These are phyloP conservation scores for Xylona heveae DNA, from an alignment of 495 filamentous ascomycete species.

Conservation along the genomic window DNA sequence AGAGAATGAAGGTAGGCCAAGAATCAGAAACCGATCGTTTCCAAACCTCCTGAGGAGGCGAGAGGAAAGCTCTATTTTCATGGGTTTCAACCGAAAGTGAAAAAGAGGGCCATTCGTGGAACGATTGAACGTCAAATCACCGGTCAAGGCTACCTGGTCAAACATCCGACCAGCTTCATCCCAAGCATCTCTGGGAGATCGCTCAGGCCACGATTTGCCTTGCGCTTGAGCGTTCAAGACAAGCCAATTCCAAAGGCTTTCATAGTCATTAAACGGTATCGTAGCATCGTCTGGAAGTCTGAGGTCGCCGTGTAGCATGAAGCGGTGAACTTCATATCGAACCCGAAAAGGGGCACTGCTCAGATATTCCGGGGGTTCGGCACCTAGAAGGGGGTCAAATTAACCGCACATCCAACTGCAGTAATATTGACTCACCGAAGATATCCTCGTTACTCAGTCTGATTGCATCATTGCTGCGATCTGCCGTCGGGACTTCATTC, in stretches of 20 bases:
- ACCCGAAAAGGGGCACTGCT: slow-evolving; percentile 3
- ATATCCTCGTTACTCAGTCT: too few relatives aligned
- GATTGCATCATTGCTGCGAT: too few relatives aligned
- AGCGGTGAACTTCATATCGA: slow-evolving; percentile 4
- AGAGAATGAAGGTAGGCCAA: slow-evolving; percentile 1
- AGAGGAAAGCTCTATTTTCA: slow-evolving; percentile 5
- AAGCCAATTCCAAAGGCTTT: slow-evolving; percentile 1
- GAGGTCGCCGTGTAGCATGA: too few relatives aligned
- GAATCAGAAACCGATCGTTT: slow-evolving; percentile 4
- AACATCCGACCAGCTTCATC: slow-evolving; percentile 13
- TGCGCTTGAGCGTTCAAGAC: background rate
- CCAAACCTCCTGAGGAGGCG: slow-evolving; percentile 6
- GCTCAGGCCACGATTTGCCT: slow-evolving; percentile 21
- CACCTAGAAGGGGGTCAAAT: too few relatives aligned
- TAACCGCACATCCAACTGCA: too few relatives aligned
- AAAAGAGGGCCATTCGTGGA: slow-evolving; percentile 17
- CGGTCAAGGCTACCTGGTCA: slow-evolving; percentile 12
- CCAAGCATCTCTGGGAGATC: slow-evolving; percentile 16
- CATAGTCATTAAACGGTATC: slow-evolving; percentile 3
- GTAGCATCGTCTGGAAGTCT: too few relatives aligned
- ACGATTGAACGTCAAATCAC: slow-evolving; percentile 16
- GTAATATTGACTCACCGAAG: too few relatives aligned
- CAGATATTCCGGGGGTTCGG: too few relatives aligned
- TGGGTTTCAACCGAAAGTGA: slow-evolving; percentile 8
- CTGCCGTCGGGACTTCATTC: too few relatives aligned